Conservation (phyloP, 495 filamentous ascomycete species). For the Neurospora sp. region DNA sequence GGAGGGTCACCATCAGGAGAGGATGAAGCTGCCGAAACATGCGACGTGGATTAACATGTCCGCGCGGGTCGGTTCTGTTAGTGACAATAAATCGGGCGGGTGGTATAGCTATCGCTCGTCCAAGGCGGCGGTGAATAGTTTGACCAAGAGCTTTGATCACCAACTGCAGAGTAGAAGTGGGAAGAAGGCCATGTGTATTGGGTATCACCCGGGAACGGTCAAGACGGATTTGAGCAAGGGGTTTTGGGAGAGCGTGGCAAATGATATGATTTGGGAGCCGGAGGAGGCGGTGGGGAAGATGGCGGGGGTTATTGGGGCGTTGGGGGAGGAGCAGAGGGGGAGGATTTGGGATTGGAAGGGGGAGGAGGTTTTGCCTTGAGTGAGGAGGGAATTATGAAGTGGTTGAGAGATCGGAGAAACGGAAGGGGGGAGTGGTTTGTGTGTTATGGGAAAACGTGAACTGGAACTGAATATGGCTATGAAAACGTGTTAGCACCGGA, state of each 20-base stretch:
- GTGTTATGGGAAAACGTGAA: too few relatives aligned
- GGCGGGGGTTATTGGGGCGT: constrained; percentile 40
- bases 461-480: too few relatives aligned
- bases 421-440: too few relatives aligned
- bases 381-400: too few relatives aligned
- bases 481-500: background rate
- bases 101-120: constrained; percentile 69
- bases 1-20: background rate
- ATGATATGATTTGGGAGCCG: constrained; percentile 52
- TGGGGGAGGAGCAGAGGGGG: constrained; percentile 47
- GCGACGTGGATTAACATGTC: constrained; percentile 62
- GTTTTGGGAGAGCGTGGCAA: constrained; percentile 53
- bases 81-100: constrained; percentile 59
- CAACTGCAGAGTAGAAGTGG: constrained; percentile 45
- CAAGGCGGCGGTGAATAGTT: constrained; percentile 61
- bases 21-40: constrained; percentile 17
- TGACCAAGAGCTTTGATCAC: constrained; percentile 66
- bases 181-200: constrained; percentile 52
- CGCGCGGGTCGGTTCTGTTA: constrained; percentile 64
- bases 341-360: constrained; percentile 73
- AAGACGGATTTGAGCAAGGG: constrained; percentile 62
- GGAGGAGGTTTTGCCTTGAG: constrained; percentile 53
- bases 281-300: constrained; percentile 53
- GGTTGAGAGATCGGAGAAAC: too few relatives aligned
- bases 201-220: constrained; percentile 78